phyloP scores from a whole-genome alignment of 768 basidiomycete species.

The Cystofilobasidium bisporidii region DNA sequence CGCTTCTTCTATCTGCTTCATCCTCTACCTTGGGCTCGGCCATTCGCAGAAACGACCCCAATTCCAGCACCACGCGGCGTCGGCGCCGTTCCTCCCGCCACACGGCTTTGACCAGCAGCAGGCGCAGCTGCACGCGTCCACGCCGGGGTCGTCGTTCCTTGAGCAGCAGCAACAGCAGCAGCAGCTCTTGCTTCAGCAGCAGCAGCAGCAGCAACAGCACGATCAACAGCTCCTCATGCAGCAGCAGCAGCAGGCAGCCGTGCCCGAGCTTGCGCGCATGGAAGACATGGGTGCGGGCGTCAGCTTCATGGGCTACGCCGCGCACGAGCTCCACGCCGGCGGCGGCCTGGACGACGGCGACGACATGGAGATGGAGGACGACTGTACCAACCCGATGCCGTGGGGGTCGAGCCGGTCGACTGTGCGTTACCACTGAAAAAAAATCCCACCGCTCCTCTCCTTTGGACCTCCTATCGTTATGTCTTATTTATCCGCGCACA shows the following conservation, averaged over 20 bases:
- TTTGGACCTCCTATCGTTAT: background rate
- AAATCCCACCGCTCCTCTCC: too few relatives aligned
- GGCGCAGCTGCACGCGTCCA: conserved; percentile 1
- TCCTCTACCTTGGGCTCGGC: too few relatives aligned
- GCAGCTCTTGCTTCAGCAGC: background rate
- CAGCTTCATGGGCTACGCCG: conserved; percentile 3
- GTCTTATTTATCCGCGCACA: background rate
- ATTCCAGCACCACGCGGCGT: background rate
- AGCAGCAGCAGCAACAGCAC: background rate
- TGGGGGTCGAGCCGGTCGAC: conserved; percentile 2
- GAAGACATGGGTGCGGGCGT: conserved; percentile 1
- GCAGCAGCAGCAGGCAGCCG: background rate
- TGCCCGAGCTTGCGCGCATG: background rate
- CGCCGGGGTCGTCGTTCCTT: background rate
- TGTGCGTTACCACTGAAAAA: background rate
- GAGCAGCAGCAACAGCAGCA: background rate
- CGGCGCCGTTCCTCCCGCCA: background rate
- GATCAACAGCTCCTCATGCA: too few relatives aligned
- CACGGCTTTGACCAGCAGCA: background rate
- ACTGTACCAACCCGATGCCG: background rate
- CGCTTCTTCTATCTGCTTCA: background rate
- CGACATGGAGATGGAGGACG: background rate
- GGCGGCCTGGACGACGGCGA: background rate
- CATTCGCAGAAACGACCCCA: conserved; percentile 11
- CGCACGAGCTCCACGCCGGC: background rate